A percentile compares a stretch with the other conserved stretches of the same genome.
These are phyloP conservation scores for Rhynchosporium agropyri DNA, from an alignment of 2,329 filamentous ascomycete genomes.

Conservation along the genomic window DNA sequence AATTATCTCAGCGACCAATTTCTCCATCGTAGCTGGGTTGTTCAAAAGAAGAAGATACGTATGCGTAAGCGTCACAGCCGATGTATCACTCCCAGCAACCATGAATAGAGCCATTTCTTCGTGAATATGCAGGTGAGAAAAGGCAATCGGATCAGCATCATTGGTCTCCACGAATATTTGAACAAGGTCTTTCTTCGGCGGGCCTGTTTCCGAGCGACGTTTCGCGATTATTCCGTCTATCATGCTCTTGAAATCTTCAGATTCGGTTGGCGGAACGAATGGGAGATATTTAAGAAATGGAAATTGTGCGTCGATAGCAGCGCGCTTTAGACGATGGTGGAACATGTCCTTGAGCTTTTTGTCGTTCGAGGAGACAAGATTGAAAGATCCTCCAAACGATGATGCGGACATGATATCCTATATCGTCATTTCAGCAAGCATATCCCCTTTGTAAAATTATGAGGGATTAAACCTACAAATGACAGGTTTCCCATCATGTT, in stretches of 20 bases:
- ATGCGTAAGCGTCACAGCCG: conserved; percentile 24
- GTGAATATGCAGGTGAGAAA: conserved; percentile 27
- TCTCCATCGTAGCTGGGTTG: conserved; percentile 47
- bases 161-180: conserved; percentile 32
- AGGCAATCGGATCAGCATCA: conserved; percentile 23
- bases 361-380: conserved; percentile 28
- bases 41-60: conserved; percentile 48
- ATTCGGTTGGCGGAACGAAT: conserved; percentile 19
- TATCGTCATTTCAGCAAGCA: background rate
- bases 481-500: conserved; percentile 26
- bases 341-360: conserved; percentile 26
- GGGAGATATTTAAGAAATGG: conserved; percentile 29
- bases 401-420: conserved; percentile 31
- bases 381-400: conserved; percentile 32
- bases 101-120: conserved; percentile 34
- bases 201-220: conserved; percentile 20
- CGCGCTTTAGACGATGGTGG: conserved; percentile 20
- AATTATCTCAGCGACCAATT: conserved; percentile 51
- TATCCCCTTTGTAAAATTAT: background rate
- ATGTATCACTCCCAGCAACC: conserved; percentile 31
- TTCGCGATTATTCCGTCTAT: conserved; percentile 25
- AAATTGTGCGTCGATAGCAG: conserved; percentile 24
- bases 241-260: conserved; percentile 21
- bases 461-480: conserved; percentile 16
- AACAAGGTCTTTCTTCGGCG: conserved; percentile 24